phyloP scores from a whole-genome alignment of 129 eudicot genomes.

The Arctium lappa region DNA sequence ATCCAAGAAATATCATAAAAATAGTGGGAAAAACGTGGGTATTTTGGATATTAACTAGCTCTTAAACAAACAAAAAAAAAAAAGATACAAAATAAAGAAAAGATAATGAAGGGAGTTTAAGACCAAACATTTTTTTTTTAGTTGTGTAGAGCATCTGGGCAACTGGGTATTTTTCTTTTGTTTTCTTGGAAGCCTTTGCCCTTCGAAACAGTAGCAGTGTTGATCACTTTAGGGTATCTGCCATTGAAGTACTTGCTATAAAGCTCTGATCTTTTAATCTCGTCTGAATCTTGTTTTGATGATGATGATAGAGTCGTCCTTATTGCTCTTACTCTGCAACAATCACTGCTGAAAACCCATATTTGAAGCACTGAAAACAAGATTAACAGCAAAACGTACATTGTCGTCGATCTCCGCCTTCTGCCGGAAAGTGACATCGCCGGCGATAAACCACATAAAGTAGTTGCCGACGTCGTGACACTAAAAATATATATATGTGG shows the following conservation, averaged over 20 bases:
- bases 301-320: conserved; percentile 15
- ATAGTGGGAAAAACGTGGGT: conserved; percentile 66
- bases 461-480: not conserved
- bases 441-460: conserved; percentile 50
- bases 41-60: conserved; percentile 47
- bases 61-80: not conserved
- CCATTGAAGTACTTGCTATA: conserved; percentile 48
- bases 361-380: conserved; percentile 38
- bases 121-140: conserved; percentile 10
- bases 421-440: conserved; percentile 55
- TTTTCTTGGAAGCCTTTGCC: conserved; percentile 39
- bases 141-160: conserved; percentile 98
- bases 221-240: conserved; percentile 27
- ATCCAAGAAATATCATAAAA: conserved; percentile 14
- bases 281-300: conserved; percentile 19
- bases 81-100: not conserved
- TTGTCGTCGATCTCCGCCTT: conserved; percentile 23
- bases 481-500: not conserved
- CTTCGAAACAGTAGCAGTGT: conserved; percentile 2
- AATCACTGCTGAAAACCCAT: conserved; percentile 26
- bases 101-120: not conserved
- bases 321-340: conserved; percentile 47
- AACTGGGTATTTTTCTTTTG: conserved; percentile 81
- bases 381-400: conserved; percentile 34
- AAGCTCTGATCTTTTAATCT: conserved; percentile 33